phyloP scores from a whole-genome alignment of 495 filamentous ascomycete species.

The Trichoderma gamsii region DNA sequence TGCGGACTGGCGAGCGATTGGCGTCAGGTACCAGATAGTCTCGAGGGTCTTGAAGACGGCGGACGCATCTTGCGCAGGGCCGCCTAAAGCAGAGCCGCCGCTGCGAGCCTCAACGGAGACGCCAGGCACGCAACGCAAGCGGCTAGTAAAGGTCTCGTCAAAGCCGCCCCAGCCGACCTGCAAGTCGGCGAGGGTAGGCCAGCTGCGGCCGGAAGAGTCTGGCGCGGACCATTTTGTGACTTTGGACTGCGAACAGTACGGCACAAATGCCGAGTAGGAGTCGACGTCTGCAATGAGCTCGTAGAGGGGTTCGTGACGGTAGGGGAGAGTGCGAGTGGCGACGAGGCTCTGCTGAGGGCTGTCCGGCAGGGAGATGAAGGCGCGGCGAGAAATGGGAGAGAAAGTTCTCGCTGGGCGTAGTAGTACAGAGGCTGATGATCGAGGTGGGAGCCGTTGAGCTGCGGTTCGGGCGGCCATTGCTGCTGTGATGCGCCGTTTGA shows the following conservation, averaged over 20 bases:
- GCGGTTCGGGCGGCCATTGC: not conserved
- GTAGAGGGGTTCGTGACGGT: slow-evolving; percentile 65
- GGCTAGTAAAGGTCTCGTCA: slow-evolving; percentile 71
- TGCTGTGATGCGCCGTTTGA: not conserved
- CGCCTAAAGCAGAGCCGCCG: slow-evolving; percentile 46
- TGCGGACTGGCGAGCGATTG: not conserved
- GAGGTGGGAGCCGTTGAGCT: not conserved
- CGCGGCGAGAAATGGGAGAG: slow-evolving; percentile 16
- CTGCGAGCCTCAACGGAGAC: slow-evolving; percentile 70
- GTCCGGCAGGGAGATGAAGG: slow-evolving; percentile 38
- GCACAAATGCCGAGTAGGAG: slow-evolving; percentile 75
- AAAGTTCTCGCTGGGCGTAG: not conserved
- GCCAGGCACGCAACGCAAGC: slow-evolving; percentile 63
- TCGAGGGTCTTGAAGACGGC: slow-evolving; percentile 66
- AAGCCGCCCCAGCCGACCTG: slow-evolving; percentile 78
- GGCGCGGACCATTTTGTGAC: slow-evolving; percentile 54
- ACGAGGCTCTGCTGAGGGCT: slow-evolving; percentile 51
- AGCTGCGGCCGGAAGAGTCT: slow-evolving; percentile 35
- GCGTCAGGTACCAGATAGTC: slow-evolving; percentile 61
- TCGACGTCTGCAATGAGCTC: slow-evolving; percentile 75
- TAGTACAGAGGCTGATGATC: not conserved
- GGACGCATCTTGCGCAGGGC: slow-evolving; percentile 34
- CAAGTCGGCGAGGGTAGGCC: slow-evolving; percentile 71
- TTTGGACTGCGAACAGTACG: slow-evolving; percentile 67
- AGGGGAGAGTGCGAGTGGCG: slow-evolving; percentile 74